These are phyloP conservation scores for Sarcomyxa edulis DNA, from an alignment of 768 basidiomycete species.

Conservation along the genomic window DNA sequence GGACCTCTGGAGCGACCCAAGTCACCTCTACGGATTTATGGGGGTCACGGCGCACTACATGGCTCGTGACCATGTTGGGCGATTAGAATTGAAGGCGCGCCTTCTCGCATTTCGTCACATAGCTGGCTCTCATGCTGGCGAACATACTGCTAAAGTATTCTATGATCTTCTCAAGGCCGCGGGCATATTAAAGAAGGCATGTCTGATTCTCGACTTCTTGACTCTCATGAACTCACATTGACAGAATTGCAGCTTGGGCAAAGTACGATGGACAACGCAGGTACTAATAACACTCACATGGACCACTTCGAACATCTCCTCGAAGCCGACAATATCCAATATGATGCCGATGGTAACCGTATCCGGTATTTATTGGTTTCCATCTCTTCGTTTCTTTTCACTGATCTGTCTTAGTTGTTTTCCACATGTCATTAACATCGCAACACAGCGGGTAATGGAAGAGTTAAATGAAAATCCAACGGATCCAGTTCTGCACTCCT, in stretches of 20 bases:
- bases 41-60: conserved; percentile 27
- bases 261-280: conserved; percentile 31
- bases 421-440: conserved; percentile 23
- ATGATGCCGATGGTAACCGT: conserved; percentile 16
- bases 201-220: neutral
- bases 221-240: neutral
- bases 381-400: too few species aligned
- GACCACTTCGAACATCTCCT: conserved; percentile 14
- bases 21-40: conserved; percentile 20
- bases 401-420: conserved; percentile 16
- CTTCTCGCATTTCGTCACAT: conserved; percentile 26
- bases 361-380: conserved; percentile 12
- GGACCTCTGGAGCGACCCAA: conserved; percentile 27
- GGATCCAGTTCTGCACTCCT: conserved; percentile 5
- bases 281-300: conserved; percentile 28
- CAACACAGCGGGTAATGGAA: conserved; percentile 12
- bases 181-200: conserved; percentile 15
- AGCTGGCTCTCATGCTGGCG: conserved; percentile 23
- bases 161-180: conserved; percentile 18
- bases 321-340: conserved; percentile 4
- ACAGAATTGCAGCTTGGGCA: conserved; percentile 13
- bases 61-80: conserved; percentile 9
- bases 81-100: conserved; percentile 15
- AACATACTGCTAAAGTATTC: conserved; percentile 17
- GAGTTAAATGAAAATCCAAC: conserved; percentile 10